phyloP scores from a whole-genome alignment of 495 filamentous ascomycete species.

The Aspergillus leporis region DNA sequence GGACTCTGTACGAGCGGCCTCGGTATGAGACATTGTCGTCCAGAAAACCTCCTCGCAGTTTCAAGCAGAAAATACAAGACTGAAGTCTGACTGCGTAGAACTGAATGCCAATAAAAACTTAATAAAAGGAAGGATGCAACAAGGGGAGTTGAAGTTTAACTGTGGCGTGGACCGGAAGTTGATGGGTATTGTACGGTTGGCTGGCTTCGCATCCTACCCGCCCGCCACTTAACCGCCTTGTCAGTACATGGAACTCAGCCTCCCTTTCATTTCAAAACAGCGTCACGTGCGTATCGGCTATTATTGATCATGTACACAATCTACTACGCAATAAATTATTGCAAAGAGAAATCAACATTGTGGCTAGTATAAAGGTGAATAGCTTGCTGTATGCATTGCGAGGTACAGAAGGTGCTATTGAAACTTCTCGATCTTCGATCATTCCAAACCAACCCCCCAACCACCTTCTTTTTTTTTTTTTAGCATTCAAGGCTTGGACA shows the following conservation, averaged over 20 bases:
- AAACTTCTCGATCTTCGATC: background rate
- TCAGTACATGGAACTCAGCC: background rate
- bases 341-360: background rate
- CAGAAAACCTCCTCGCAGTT: background rate
- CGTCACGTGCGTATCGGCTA: background rate
- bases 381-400: background rate
- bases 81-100: background rate
- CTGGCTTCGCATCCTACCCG: slow-evolving; percentile 12
- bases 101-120: background rate
- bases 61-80: background rate
- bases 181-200: slow-evolving; percentile 1
- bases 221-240: too few relatives aligned
- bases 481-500: background rate
- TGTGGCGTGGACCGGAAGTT: slow-evolving; percentile 7
- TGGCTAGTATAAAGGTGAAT: background rate
- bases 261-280: background rate
- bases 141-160: background rate
- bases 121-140: background rate
- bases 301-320: background rate
- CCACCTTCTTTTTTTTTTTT: background rate
- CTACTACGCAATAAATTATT: background rate
- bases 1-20: slow-evolving; percentile 46
- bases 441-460: background rate
- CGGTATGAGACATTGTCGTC: slow-evolving; percentile 49
- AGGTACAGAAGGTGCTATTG: background rate